phyloP scores from a whole-genome alignment of 257 asterid genomes.

The Rhazya stricta region DNA sequence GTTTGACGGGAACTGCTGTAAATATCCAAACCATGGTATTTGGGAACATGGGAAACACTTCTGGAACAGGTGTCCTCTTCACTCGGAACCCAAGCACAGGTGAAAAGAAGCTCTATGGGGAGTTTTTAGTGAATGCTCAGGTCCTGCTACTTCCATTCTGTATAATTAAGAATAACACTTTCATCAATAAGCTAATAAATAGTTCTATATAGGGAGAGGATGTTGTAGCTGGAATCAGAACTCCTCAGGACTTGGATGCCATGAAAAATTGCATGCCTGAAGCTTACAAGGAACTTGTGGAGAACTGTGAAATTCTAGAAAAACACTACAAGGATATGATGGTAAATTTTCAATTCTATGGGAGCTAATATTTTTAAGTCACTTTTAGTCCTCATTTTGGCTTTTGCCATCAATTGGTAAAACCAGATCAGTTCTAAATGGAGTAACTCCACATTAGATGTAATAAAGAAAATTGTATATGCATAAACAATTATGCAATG shows the following conservation, averaged over 20 bases:
- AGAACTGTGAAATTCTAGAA: conserved; percentile 83
- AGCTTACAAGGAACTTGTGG: conserved; percentile 77
- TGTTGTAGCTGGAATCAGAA: conserved; percentile 95
- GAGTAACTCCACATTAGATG: background rate
- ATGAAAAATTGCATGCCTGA: conserved; percentile 82
- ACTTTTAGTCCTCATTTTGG: background rate
- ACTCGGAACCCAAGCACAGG: conserved; percentile 96
- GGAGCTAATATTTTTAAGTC: background rate
- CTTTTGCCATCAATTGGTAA: background rate
- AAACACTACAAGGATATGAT: conserved; percentile 92
- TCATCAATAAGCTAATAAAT: conserved; percentile 9
- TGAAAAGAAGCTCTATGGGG: conserved; percentile 92
- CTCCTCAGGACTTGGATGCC: conserved; percentile 77
- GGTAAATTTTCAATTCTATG: conserved; percentile 36
- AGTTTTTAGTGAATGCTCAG: conserved; percentile 91
- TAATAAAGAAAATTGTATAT: background rate
- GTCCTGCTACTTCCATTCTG: conserved; percentile 26
- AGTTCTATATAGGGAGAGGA: conserved; percentile 69
- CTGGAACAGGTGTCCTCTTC: conserved; percentile 96
- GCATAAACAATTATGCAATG: background rate
- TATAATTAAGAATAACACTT: background rate
- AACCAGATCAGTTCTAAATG: background rate
- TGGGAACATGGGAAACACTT: conserved; percentile 96
- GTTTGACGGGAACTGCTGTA: conserved; percentile 91
- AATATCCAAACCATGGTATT: conserved; percentile 98